Percentiles rank a stretch among this genome's conserved stretches.
phyloP scores from a whole-genome alignment of 441 rosid genomes.

The Gossypium aridum region DNA sequence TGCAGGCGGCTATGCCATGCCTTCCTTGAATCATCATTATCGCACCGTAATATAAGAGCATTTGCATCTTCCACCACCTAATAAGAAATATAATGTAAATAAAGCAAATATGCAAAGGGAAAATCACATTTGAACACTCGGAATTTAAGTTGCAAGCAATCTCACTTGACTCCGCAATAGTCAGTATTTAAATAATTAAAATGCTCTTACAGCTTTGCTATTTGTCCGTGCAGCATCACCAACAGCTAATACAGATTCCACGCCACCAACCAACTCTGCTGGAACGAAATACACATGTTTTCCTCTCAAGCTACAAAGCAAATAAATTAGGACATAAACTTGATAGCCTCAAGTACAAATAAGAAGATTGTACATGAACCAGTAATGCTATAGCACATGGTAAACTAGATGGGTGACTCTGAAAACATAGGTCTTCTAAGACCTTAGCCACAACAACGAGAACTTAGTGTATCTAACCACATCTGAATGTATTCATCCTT shows the following conservation, averaged over 20 bases:
- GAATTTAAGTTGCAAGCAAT: constrained; percentile 1
- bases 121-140: not conserved
- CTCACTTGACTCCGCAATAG: not conserved
- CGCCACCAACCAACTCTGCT: constrained; percentile 59
- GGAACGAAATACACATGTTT: constrained; percentile 79
- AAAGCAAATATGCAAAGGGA: not conserved
- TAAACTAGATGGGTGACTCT: not conserved
- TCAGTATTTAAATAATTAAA: not conserved
- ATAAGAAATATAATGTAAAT: constrained; percentile 10
- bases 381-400: not conserved
- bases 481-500: not conserved
- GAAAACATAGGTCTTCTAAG: not conserved
- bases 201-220: constrained; percentile 44
- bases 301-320: constrained; percentile 63
- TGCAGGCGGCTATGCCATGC: constrained; percentile 87
- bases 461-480: not conserved
- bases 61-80: constrained; percentile 86
- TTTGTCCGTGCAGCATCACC: constrained; percentile 53
- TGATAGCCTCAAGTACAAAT: not conserved
- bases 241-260: constrained; percentile 72
- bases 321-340: constrained; percentile 13
- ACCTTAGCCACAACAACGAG: not conserved
- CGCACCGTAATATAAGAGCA: constrained; percentile 67
- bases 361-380: not conserved
- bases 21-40: constrained; percentile 63